phyloP scores from a whole-genome alignment of 768 basidiomycete species.

The Paxillus involutus region DNA sequence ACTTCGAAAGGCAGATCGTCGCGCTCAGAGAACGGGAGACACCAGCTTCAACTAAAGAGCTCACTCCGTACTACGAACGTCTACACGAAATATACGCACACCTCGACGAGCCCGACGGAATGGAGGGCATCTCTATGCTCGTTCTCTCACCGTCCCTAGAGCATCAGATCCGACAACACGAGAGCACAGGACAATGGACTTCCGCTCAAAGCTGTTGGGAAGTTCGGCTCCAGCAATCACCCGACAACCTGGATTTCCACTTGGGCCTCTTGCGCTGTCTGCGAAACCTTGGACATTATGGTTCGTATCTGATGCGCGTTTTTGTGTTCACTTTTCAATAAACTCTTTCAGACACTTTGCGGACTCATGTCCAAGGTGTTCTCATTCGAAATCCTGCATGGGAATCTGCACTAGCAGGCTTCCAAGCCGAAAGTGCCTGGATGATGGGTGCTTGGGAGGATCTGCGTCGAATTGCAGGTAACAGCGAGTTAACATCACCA shows the following conservation, averaged over 20 bases:
- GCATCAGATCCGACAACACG: conserved; percentile 96
- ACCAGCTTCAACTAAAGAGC: conserved; percentile 45
- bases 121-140: conserved; percentile 93
- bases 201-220: conserved; percentile 99
- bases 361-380: conserved; percentile 92
- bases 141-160: conserved; percentile 89
- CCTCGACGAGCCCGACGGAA: conserved; percentile 97
- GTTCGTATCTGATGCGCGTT: conserved; percentile 45
- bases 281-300: conserved; percentile 94
- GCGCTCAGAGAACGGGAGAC: conserved; percentile 43
- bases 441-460: conserved; percentile 94
- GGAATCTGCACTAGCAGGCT: conserved; percentile 73
- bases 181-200: conserved; percentile 96
- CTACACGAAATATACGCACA: conserved; percentile 96
- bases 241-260: conserved; percentile 87
- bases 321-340: conserved; percentile 3
- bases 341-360: conserved; percentile 71
- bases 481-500: conserved; percentile 50
- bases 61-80: conserved; percentile 66
- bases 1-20: conserved; percentile 83
- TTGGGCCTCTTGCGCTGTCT: conserved; percentile 88
- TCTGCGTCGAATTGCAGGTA: conserved; percentile 60
- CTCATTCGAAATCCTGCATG: conserved; percentile 84
- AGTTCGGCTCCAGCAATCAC: conserved; percentile 84
- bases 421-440: conserved; percentile 93